A percentile compares a stretch with the other conserved stretches of the same genome.
phyloP scores from a whole-genome alignment of 257 asterid species.

The Penstemon davidsonii region DNA sequence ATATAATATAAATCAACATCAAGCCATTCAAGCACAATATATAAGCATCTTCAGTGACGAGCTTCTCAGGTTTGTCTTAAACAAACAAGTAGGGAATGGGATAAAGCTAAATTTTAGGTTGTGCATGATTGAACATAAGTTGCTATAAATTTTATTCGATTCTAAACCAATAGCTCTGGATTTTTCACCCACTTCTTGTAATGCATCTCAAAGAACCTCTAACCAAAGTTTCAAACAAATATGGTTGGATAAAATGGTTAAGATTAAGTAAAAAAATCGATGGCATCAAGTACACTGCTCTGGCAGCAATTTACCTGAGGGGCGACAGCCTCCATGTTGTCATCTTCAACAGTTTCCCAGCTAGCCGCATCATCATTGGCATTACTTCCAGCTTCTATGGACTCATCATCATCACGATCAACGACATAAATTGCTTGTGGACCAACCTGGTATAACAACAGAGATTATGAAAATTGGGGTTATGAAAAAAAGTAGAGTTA shows the following conservation, averaged over 20 bases:
- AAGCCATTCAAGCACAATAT: conserved; percentile 3
- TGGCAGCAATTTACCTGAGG: conserved; percentile 55
- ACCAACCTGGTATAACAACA: conserved; percentile 66
- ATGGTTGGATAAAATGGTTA: conserved; percentile 2
- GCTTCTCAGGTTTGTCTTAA: not conserved
- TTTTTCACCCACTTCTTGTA: too few species aligned
- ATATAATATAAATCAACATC: conserved; percentile 13
- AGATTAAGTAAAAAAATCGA: conserved; percentile 2
- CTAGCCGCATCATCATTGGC: conserved; percentile 85
- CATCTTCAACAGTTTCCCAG: conserved; percentile 99
- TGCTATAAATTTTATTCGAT: too few species aligned
- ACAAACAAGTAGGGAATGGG: too few species aligned
- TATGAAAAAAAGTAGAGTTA: not conserved
- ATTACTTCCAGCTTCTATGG: conserved; percentile 72
- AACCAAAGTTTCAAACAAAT: too few species aligned
- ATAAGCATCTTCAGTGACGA: not conserved
- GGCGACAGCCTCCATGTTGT: conserved; percentile 48
- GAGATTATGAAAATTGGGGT: conserved; percentile 18
- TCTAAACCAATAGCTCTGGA: too few species aligned
- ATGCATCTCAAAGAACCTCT: too few species aligned
- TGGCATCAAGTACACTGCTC: conserved; percentile 9
- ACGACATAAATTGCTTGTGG: conserved; percentile 99
- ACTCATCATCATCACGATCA: conserved; percentile 97
- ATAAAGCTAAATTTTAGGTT: too few species aligned
- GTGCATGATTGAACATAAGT: too few species aligned